Conservation (phyloP, 129 eudicot genomes). For the Chrysanthemum seticuspe region DNA sequence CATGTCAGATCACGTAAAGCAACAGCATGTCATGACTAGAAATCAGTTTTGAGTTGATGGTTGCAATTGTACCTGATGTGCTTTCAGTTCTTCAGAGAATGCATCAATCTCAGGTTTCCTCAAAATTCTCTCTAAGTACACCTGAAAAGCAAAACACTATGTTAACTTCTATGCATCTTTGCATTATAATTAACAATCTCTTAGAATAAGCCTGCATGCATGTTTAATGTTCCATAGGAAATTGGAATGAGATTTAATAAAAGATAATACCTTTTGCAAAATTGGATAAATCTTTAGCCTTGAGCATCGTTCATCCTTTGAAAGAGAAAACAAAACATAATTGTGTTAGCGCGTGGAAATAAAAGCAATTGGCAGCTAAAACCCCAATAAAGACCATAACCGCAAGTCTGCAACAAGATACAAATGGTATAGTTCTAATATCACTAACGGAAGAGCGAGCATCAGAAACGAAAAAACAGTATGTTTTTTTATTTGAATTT, state of each 20-base stretch:
- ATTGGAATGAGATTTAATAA: background rate
- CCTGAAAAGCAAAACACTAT: conserved; percentile 44
- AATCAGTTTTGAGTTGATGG: background rate
- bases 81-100: conserved; percentile 93
- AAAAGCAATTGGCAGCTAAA: too few relatives aligned
- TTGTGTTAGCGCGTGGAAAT: background rate
- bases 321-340: background rate
- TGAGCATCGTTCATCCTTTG: conserved; percentile 96
- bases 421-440: too few relatives aligned
- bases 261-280: conserved; percentile 76
- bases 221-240: background rate
- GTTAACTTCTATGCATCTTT: conserved; percentile 7
- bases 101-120: conserved; percentile 98
- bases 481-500: too few relatives aligned
- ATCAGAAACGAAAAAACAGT: too few relatives aligned
- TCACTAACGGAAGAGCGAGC: too few relatives aligned
- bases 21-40: conserved; percentile 18
- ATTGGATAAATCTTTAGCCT: conserved; percentile 92
- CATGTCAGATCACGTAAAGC: conserved; percentile 15
- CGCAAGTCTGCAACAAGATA: too few relatives aligned
- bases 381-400: too few relatives aligned
- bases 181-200: conserved; percentile 5
- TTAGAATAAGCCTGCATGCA: conserved; percentile 2
- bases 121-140: conserved; percentile 92
- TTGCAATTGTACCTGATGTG: conserved; percentile 74